Percentiles rank a stretch among this genome's conserved stretches.
phyloP scores from a whole-genome alignment of 2,329 filamentous ascomycete genomes.

The Pochonia chlamydosporia region DNA sequence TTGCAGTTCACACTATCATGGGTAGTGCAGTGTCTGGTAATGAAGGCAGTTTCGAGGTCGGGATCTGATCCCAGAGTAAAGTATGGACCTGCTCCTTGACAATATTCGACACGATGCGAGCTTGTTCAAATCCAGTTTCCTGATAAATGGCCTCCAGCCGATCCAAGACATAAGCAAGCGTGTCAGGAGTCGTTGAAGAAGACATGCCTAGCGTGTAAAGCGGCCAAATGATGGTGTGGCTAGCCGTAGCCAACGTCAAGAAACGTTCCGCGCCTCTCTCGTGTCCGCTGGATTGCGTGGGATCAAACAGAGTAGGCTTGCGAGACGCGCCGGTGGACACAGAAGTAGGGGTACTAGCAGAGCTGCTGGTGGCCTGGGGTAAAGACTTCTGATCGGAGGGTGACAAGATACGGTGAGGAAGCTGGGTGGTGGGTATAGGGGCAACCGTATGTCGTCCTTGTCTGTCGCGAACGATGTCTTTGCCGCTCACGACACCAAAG shows the following conservation, averaged over 20 bases:
- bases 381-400: constrained; percentile 9
- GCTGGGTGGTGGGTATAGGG: constrained; percentile 23
- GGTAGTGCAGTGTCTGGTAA: constrained; percentile 19
- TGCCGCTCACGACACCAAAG: constrained; percentile 39
- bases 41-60: constrained; percentile 20
- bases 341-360: constrained; percentile 4
- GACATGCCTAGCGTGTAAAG: constrained; percentile 44
- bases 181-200: constrained; percentile 34
- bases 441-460: constrained; percentile 12
- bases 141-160: constrained; percentile 38
- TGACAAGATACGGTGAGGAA: constrained; percentile 24
- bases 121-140: constrained; percentile 41
- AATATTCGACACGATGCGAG: constrained; percentile 35
- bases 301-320: constrained; percentile 34
- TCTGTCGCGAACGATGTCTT: constrained; percentile 23
- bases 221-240: constrained; percentile 45
- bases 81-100: constrained; percentile 30
- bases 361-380: neutral
- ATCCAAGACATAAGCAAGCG: constrained; percentile 37
- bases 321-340: constrained; percentile 7
- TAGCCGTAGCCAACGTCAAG: constrained; percentile 42
- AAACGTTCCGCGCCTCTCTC: constrained; percentile 36
- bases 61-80: constrained; percentile 19
- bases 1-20: constrained; percentile 18
- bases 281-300: constrained; percentile 27